Conservation (phyloP, 192 early-diverging fungal species). For the Coemansia sp. region DNA sequence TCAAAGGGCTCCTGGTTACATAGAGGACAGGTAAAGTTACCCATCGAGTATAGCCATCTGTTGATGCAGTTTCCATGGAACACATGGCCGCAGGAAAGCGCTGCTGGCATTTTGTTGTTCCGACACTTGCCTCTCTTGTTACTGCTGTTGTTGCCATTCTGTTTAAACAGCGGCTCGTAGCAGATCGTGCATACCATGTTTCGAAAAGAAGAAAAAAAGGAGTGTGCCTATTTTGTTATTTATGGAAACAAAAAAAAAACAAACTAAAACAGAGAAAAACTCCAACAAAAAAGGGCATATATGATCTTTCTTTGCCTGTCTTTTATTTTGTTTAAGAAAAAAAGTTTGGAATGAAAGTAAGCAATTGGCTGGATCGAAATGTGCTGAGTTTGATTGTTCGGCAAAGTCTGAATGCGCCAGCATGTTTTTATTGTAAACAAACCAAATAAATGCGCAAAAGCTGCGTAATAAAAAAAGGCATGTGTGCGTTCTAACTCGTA, state of each 20-base stretch:
- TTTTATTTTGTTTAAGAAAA: neutral
- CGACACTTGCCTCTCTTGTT: neutral
- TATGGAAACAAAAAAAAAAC: neutral
- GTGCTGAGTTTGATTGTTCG: too few relatives aligned
- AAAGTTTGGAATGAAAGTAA: neutral
- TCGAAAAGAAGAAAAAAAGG: neutral
- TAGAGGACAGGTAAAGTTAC: neutral
- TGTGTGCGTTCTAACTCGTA: too few relatives aligned
- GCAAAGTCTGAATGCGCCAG: too few relatives aligned
- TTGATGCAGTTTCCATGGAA: constrained; percentile 6
- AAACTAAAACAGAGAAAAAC: neutral
- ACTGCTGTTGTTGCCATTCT: neutral
- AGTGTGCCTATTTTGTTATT: neutral
- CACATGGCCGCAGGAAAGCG: constrained; percentile 17
- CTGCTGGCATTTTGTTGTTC: constrained; percentile 7
- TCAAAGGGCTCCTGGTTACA: neutral
- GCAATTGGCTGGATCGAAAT: too few relatives aligned
- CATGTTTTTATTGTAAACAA: too few relatives aligned
- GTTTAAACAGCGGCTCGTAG: constrained; percentile 18
- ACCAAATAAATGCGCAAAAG: too few relatives aligned
- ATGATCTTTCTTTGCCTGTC: neutral
- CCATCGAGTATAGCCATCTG: neutral
- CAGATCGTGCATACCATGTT: constrained; percentile 17
- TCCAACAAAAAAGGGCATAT: neutral
- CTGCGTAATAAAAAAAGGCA: too few relatives aligned